phyloP scores from a whole-genome alignment of 1,284 basidiomycete species.

The Cryptococcus floricola region DNA sequence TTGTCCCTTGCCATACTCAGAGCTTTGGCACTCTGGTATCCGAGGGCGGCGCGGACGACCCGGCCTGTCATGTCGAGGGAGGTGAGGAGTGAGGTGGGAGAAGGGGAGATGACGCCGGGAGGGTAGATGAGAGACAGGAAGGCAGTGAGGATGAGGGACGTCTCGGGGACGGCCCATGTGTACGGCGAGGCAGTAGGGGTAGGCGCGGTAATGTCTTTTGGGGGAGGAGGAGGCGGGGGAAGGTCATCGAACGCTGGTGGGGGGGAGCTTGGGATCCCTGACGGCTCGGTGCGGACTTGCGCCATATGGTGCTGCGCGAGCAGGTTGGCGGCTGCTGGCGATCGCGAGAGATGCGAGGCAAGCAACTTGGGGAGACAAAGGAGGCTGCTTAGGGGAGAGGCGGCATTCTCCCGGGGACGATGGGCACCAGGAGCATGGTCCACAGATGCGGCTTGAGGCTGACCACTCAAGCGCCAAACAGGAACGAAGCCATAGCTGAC shows the following conservation, averaged over 20 bases:
- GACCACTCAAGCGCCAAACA: constrained; percentile 27
- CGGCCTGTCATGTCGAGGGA: constrained; percentile 24
- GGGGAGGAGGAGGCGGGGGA: constrained; percentile 12
- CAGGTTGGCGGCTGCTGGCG: neutral
- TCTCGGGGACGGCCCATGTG: constrained; percentile 38
- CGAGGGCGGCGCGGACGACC: constrained; percentile 36
- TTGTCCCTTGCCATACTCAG: constrained; percentile 21
- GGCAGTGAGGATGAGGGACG: constrained; percentile 25
- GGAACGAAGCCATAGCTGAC: constrained; percentile 41
- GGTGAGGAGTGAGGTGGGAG: constrained; percentile 8
- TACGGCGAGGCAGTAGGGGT: constrained; percentile 35
- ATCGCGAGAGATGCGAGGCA: constrained; percentile 12
- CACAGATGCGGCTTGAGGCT: constrained; percentile 1
- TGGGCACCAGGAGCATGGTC: neutral
- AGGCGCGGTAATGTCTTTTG: constrained; percentile 27
- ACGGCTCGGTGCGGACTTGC: neutral
- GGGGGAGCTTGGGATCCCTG: neutral
- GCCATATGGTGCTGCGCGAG: neutral
- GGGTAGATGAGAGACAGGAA: constrained; percentile 41
- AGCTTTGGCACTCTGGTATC: constrained; percentile 36
- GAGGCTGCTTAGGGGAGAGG: constrained; percentile 13
- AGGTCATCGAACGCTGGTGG: neutral
- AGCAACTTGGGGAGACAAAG: constrained; percentile 30
- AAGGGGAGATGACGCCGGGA: constrained; percentile 17
- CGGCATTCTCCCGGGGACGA: neutral